Evolutionary conservation across 1,139 yeast species (phyloP).

Genomic region (Suhomyces yuchorum): DNA sequence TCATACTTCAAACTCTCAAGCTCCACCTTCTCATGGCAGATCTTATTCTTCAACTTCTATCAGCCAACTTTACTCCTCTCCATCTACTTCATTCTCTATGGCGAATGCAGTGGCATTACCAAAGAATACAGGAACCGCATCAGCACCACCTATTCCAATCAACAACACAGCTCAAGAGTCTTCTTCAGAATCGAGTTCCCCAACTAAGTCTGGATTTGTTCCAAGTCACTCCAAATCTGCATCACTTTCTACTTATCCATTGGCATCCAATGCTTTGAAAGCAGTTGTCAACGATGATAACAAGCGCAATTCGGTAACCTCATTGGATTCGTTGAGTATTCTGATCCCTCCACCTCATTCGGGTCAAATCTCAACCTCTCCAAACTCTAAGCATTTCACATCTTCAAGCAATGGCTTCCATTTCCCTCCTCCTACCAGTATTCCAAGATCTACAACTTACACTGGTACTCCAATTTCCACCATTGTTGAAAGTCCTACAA

Average conservation of each 20-base stretch:
- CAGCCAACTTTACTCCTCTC: constrained; percentile 47
- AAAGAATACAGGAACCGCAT: constrained; percentile 9
- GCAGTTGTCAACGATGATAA: constrained; percentile 57
- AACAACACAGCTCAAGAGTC: constrained; percentile 6
- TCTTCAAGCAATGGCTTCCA: constrained; percentile 13
- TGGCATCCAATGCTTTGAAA: constrained; percentile 67
- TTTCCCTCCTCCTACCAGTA: constrained; percentile 19
- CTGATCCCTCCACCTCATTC: constrained; percentile 9
- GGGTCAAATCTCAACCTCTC: constrained; percentile 6
- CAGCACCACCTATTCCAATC: constrained; percentile 4
- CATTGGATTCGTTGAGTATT: constrained; percentile 20
- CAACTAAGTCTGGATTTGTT: constrained; percentile 23
- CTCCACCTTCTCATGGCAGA: constrained; percentile 31
- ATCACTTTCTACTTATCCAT: constrained; percentile 38
- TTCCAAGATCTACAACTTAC: constrained; percentile 47
- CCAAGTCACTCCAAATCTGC: constrained; percentile 43
- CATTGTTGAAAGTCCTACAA: constrained; percentile 49
- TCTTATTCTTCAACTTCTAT: constrained; percentile 49
- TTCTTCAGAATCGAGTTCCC: constrained; percentile 17
- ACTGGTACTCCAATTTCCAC: constrained; percentile 46
- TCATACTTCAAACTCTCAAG: constrained; percentile 6
- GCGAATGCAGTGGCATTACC: constrained; percentile 48
- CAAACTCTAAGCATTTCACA: constrained; percentile 12
- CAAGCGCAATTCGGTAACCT: constrained; percentile 24
- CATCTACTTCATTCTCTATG: constrained; percentile 55